Percentiles rank a stretch among this genome's conserved stretches.
phyloP scores from a whole-genome alignment of 768 basidiomycete species.

The Boletus bicolor region DNA sequence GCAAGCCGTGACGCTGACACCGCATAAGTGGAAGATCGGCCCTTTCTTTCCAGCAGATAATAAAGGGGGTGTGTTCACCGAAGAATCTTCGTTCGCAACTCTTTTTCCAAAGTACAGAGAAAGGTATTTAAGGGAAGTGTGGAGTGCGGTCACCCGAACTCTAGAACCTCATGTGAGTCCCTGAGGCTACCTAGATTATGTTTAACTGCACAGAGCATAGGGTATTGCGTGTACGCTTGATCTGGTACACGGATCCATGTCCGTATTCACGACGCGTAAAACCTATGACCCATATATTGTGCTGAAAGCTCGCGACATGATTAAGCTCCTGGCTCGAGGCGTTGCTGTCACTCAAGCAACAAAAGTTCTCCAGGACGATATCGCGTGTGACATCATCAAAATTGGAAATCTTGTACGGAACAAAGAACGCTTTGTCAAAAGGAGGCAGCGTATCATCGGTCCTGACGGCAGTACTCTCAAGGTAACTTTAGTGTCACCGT shows the following conservation, averaged over 20 bases:
- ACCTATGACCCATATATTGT: conserved; percentile 96
- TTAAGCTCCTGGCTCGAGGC: conserved; percentile 92
- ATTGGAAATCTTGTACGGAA: conserved; percentile 93
- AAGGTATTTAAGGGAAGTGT: conserved; percentile 91
- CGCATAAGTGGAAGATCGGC: conserved; percentile 80
- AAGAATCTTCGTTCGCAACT: conserved; percentile 97
- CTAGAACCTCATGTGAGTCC: conserved; percentile 70
- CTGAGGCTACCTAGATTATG: conserved; percentile 12
- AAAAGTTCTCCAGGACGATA: conserved; percentile 84
- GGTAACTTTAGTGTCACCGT: conserved; percentile 40
- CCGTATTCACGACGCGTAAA: conserved; percentile 94
- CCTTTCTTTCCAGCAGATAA: conserved; percentile 73
- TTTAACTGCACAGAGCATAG: conserved; percentile 37
- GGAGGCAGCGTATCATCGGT: conserved; percentile 94
- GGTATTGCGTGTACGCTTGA: conserved; percentile 90
- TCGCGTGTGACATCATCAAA: conserved; percentile 97
- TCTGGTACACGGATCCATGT: conserved; percentile 95
- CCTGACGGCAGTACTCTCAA: conserved; percentile 97
- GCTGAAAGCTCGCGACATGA: conserved; percentile 92
- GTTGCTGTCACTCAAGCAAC: conserved; percentile 83
- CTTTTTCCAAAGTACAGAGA: conserved; percentile 98
- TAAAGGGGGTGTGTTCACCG: conserved; percentile 78
- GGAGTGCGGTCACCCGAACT: conserved; percentile 85
- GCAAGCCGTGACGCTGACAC: conserved; percentile 11
- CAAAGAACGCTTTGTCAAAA: conserved; percentile 95